Percentiles rank a stretch among this genome's conserved stretches.
phyloP scores from a whole-genome alignment of 2,329 filamentous ascomycete genomes.

The Claviceps fusiformis region DNA sequence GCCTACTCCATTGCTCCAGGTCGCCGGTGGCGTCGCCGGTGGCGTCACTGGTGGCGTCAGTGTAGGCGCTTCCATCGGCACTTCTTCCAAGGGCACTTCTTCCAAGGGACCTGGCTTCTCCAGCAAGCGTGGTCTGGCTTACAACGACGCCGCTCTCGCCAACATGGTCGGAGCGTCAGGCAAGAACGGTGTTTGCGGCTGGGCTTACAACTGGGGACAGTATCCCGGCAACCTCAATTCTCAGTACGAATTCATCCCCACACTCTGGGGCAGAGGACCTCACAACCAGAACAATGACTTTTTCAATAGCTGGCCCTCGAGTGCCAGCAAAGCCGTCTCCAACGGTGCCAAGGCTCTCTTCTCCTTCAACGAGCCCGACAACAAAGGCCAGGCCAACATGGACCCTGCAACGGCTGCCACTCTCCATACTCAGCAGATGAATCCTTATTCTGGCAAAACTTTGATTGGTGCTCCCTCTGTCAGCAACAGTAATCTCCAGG shows the following conservation, averaged over 20 bases:
- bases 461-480: slow-evolving; percentile 46
- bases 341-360: slow-evolving; percentile 44
- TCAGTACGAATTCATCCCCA: slow-evolving; percentile 48
- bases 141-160: slow-evolving; percentile 45
- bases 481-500: slow-evolving; percentile 39
- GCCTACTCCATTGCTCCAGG: not conserved
- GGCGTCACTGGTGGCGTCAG: no score
- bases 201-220: slow-evolving; percentile 59
- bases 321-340: slow-evolving; percentile 37
- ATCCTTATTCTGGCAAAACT: slow-evolving; percentile 38
- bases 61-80: no score
- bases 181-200: slow-evolving; percentile 30
- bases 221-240: slow-evolving; percentile 26
- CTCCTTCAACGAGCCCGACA: slow-evolving; percentile 62
- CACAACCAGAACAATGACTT: slow-evolving; percentile 7
- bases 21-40: not conserved
- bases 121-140: slow-evolving; percentile 53
- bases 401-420: slow-evolving; percentile 35
- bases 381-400: slow-evolving; percentile 44
- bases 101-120: slow-evolving; percentile 10
- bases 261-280: slow-evolving; percentile 42
- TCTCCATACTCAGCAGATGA: slow-evolving; percentile 39
- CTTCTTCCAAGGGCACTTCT: not conserved
- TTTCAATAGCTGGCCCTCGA: slow-evolving; percentile 36
- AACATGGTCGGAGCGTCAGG: slow-evolving; percentile 30